These are phyloP conservation scores for Rutstroemia sp. DNA, from an alignment of 2,329 filamentous ascomycete genomes.

Conservation along the genomic window DNA sequence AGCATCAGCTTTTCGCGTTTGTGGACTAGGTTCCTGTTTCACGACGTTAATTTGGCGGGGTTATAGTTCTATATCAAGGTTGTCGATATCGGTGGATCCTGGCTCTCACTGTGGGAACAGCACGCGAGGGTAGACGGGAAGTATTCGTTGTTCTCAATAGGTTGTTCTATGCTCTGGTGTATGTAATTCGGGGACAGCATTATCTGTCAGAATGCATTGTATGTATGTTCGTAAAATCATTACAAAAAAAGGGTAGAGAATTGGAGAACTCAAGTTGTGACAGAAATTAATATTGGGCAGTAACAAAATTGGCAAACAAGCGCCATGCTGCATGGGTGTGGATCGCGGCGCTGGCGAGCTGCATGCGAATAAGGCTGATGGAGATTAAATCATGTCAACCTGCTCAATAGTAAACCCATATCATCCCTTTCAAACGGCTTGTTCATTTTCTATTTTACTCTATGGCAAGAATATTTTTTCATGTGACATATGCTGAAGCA, in stretches of 20 bases:
- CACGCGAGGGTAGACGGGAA: constrained; percentile 3
- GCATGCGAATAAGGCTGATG: constrained; percentile 5
- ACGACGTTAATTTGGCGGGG: constrained; percentile 26
- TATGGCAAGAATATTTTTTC: too few species aligned
- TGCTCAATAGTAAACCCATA: background rate
- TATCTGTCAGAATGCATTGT: constrained; percentile 14
- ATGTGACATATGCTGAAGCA: too few species aligned
- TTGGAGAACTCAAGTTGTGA: background rate
- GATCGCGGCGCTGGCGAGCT: background rate
- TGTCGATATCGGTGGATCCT: constrained; percentile 22
- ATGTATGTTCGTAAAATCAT: constrained; percentile 17
- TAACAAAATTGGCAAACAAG: constrained; percentile 8
- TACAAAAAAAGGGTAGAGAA: background rate
- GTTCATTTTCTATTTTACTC: too few species aligned
- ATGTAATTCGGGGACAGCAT: constrained; percentile 13
- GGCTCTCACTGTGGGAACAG: constrained; percentile 7
- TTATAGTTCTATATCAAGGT: constrained; percentile 24
- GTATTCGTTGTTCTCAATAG: constrained; percentile 6
- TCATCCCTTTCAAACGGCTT: background rate
- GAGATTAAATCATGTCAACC: background rate
- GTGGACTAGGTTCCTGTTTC: constrained; percentile 23
- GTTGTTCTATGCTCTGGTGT: constrained; percentile 1
- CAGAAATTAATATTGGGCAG: constrained; percentile 1
- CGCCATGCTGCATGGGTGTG: background rate
- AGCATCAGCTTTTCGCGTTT: constrained; percentile 21